Percentiles rank a stretch among this genome's conserved stretches.
Conservation (phyloP, 345 rosid genomes). For the Streptanthus diversifolius region DNA sequence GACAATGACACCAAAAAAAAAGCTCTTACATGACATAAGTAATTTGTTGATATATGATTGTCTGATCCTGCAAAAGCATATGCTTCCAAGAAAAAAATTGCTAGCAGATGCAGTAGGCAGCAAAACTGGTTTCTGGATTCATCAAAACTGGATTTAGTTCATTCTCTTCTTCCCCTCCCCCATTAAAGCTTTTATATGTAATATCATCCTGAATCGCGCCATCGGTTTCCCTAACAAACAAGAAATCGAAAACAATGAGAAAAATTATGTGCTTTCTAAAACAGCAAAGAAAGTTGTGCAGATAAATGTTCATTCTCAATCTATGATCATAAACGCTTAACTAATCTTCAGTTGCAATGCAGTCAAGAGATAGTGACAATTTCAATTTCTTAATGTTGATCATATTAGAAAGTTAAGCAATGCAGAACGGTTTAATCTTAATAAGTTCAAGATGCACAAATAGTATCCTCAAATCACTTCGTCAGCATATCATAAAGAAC, state of each 20-base stretch:
- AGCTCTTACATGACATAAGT: conserved; percentile 20
- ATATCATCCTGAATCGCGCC: not conserved
- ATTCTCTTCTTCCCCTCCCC: conserved; percentile 27
- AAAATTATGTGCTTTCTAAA: not conserved
- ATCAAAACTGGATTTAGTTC: conserved; percentile 10
- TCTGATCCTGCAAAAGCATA: conserved; percentile 21
- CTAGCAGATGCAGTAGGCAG: conserved; percentile 31
- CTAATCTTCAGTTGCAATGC: not conserved
- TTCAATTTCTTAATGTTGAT: not conserved
- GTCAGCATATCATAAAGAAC: not conserved
- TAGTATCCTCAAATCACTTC: not conserved
- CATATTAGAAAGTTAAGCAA: not conserved
- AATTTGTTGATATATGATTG: conserved; percentile 12
- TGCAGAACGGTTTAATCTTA: not conserved
- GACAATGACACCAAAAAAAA: conserved; percentile 1
- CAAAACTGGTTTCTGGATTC: conserved; percentile 23
- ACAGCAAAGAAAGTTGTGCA: not conserved
- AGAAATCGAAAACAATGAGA: not conserved
- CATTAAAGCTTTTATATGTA: not conserved
- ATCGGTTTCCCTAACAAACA: not conserved
- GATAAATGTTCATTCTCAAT: not conserved
- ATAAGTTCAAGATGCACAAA: not conserved
- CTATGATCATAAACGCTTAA: conserved; percentile 6
- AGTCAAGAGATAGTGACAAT: not conserved
- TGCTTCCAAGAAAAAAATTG: not conserved